Conservation (phyloP, 306 rosid species). For the Cajanus cajan region DNA sequence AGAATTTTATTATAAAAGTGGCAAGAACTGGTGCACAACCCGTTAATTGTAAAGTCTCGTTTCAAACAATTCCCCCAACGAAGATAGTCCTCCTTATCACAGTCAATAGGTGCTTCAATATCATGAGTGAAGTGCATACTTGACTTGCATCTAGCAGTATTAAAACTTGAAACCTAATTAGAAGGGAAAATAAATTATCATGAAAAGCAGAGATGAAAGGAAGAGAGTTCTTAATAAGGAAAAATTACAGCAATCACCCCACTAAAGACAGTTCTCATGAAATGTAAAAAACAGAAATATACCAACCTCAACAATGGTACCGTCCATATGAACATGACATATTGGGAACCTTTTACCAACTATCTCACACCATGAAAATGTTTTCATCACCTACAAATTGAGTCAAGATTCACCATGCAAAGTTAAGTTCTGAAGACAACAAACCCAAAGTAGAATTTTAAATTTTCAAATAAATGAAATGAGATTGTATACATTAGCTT, state of each 20-base stretch:
- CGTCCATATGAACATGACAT: slow-evolving; percentile 80
- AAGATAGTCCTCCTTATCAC: slow-evolving; percentile 66
- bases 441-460: slow-evolving; percentile 11
- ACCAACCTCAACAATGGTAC: slow-evolving; percentile 72
- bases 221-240: not conserved
- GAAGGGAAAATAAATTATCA: slow-evolving; percentile 27
- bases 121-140: slow-evolving; percentile 28
- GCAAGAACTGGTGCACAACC: slow-evolving; percentile 56
- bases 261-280: not conserved
- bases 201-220: slow-evolving; percentile 14
- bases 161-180: slow-evolving; percentile 87
- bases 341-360: slow-evolving; percentile 89
- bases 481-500: slow-evolving; percentile 3
- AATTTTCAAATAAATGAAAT: slow-evolving; percentile 9
- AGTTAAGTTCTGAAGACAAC: slow-evolving; percentile 19
- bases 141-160: slow-evolving; percentile 41
- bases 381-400: slow-evolving; percentile 60
- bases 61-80: slow-evolving; percentile 84
- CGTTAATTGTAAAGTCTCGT: slow-evolving; percentile 89
- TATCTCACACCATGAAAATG: slow-evolving; percentile 84
- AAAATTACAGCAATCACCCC: not conserved
- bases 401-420: slow-evolving; percentile 23
- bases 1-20: slow-evolving; percentile 13
- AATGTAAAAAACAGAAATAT: not conserved
- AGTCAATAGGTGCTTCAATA: slow-evolving; percentile 41